Evolutionary conservation across 257 asterid species (phyloP).

Genomic region (Scutellaria minor): DNA sequence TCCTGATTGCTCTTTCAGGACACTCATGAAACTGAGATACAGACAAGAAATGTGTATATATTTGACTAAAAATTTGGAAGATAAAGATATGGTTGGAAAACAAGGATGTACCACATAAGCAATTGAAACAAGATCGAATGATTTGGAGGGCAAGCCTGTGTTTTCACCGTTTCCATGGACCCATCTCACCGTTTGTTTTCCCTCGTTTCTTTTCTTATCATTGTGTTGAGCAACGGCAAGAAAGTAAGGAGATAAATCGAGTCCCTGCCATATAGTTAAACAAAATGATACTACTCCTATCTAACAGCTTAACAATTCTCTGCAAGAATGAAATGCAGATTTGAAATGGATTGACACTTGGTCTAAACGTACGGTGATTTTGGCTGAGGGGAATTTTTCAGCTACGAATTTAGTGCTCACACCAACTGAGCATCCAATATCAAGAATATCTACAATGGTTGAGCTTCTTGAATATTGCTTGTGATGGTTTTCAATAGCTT

Average conservation of each 20-base stretch:
- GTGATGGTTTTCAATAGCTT: slow-evolving; percentile 76
- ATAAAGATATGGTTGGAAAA: not conserved
- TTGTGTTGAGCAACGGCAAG: slow-evolving; percentile 84
- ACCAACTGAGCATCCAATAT: slow-evolving; percentile 95
- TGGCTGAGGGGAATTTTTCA: slow-evolving; percentile 69
- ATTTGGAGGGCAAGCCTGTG: slow-evolving; percentile 83
- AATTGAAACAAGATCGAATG: slow-evolving; percentile 85
- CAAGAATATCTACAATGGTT: slow-evolving; percentile 62
- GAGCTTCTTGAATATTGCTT: slow-evolving; percentile 51
- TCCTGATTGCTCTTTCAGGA: slow-evolving; percentile 85
- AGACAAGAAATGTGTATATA: slow-evolving; percentile 9
- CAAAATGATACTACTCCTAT: not conserved
- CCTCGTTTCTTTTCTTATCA: slow-evolving; percentile 55
- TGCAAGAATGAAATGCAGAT: not conserved
- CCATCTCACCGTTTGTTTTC: slow-evolving; percentile 59
- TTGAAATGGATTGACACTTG: not conserved
- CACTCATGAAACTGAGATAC: slow-evolving; percentile 81
- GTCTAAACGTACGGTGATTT: slow-evolving; percentile 59
- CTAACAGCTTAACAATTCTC: not conserved
- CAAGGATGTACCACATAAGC: slow-evolving; percentile 73
- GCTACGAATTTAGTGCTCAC: slow-evolving; percentile 84
- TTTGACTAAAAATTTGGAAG: not conserved
- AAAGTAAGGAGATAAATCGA: slow-evolving; percentile 91
- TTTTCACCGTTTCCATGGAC: slow-evolving; percentile 89
- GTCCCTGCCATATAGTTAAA: slow-evolving; percentile 57